These are phyloP conservation scores for Pseudogymnoascus sp. DNA, from an alignment of 2,329 filamentous ascomycete genomes.

Conservation along the genomic window DNA sequence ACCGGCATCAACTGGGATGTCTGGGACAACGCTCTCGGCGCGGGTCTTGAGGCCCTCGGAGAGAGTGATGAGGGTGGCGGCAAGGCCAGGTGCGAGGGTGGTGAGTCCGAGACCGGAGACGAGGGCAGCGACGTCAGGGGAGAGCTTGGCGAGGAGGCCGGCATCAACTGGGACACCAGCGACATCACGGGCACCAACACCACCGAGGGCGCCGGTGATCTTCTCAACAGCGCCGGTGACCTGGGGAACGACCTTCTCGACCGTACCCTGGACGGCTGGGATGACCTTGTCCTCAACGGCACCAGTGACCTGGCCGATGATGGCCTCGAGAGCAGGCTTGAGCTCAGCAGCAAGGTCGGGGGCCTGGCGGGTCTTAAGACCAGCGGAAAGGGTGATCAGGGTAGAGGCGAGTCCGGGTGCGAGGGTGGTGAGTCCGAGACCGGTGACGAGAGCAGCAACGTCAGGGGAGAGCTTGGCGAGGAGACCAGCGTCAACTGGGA, in stretches of 20 bases:
- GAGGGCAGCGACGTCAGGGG: not conserved
- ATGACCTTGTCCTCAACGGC: not conserved
- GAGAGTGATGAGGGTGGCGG: not conserved
- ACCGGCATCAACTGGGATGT: not conserved
- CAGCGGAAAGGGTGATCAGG: not conserved
- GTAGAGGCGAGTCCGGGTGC: not conserved
- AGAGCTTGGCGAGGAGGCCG: not conserved
- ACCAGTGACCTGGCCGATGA: not conserved
- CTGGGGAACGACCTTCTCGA: not conserved
- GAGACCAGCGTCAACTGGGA: not conserved
- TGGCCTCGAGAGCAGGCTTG: not conserved
- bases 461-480: not conserved
- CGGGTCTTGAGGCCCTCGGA: not conserved
- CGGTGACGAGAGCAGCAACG: not conserved
- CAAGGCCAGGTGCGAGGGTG: not conserved
- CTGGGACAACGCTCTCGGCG: not conserved
- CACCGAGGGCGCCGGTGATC: not conserved
- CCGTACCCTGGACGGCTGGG: not conserved
- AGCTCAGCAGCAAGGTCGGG: not conserved
- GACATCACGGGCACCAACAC: not conserved
- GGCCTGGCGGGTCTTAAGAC: not conserved
- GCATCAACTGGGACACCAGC: not conserved
- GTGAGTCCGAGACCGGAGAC: not conserved
- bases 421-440: not conserved
- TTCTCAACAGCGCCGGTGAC: not conserved